Conservation (phyloP, 202 grass and related monocot genomes). For the Brachypodium distachyon region DNA sequence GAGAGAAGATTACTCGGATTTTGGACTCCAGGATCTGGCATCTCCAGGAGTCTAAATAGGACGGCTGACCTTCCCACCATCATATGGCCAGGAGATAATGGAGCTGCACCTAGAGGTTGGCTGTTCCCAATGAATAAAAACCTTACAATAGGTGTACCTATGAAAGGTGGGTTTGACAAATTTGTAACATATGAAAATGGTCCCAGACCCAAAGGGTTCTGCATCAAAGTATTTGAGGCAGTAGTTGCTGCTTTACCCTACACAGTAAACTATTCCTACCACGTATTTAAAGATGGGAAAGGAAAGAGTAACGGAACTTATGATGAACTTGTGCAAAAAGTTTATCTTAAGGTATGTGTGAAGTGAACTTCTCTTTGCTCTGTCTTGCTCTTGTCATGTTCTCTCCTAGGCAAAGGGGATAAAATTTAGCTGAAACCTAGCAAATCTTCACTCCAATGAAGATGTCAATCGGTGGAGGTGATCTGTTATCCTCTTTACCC, state of each 20-base stretch:
- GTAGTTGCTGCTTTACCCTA: slow-evolving; percentile 36
- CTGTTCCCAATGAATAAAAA: slow-evolving; percentile 34
- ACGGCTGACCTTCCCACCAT: slow-evolving; percentile 6
- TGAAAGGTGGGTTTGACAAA: slow-evolving; percentile 31
- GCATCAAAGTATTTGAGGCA: slow-evolving; percentile 45
- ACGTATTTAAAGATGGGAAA: slow-evolving; percentile 12
- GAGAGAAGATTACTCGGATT: slow-evolving; percentile 26
- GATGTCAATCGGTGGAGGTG: no score
- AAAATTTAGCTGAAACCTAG: no score
- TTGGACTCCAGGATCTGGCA: slow-evolving; percentile 26
- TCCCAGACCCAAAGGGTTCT: slow-evolving; percentile 24
- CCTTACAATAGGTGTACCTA: slow-evolving; percentile 50
- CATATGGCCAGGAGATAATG: slow-evolving; percentile 36
- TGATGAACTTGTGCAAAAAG: slow-evolving; percentile 60
- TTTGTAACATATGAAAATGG: slow-evolving; percentile 21
- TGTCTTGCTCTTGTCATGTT: neutral
- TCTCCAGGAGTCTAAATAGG: neutral
- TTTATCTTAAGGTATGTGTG: slow-evolving; percentile 56
- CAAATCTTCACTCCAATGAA: no score
- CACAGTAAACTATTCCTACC: neutral
- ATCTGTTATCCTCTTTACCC: no score
- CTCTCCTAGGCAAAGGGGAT: neutral
- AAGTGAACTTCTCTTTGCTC: neutral
- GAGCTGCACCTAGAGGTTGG: slow-evolving; percentile 45
- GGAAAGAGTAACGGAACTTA: slow-evolving; percentile 51